Base-by-base conservation (phyloP, 257 asterid species). In the Verbascum thapsus region DNA sequence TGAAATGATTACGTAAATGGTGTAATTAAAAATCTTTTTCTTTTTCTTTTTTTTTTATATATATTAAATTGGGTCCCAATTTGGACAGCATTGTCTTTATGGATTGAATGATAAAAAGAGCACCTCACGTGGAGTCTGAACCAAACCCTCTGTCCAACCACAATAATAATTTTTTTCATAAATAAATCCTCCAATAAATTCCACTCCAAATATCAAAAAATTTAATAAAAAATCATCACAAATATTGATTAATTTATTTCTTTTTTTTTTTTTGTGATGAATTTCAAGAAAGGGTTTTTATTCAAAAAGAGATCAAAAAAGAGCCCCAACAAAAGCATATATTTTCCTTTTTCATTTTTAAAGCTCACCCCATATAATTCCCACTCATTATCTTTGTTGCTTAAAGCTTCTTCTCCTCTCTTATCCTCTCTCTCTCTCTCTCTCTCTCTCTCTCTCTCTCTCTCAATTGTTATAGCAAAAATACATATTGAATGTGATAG, bases 51-150 rank as follows among this genome's bases (percentile, higher is more conserved):
- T 73, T 86, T 76, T 71, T 75, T 84, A 86, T n/a, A n/a, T n/a
- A 87, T 86, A 80, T 87, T 82, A 71, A 68, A 48, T 57, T 74
- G 83, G 95, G 87, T 20, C 95, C 96, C 74, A 82, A 38, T 13
- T 58, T 15, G 86, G 82, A 71, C 95, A 82, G 91, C 95, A 80
- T 45, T 88, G 95, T 84, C 98, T 88, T 83, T 84, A 78, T 86
- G 88, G 92, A 84, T 85, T 86, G 95, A 86, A 86, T 88, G 83
- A 91, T 91, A 84, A 75, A 91, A 91, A 84, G 95, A 81, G 95
- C 90, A 91, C 86, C 96, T 88, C 98, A 91, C 98, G 98, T 91
- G 98, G 95, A 91, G 67, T 83, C 96, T 85, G 95, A 88, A 85
- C 91, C 95, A 83, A 83, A 78, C 88, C 75, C 67, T 79, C 91